Base-by-base conservation (phyloP, 2,329 filamentous ascomycete genomes). In the Metarhizium anisopliae region DNA sequence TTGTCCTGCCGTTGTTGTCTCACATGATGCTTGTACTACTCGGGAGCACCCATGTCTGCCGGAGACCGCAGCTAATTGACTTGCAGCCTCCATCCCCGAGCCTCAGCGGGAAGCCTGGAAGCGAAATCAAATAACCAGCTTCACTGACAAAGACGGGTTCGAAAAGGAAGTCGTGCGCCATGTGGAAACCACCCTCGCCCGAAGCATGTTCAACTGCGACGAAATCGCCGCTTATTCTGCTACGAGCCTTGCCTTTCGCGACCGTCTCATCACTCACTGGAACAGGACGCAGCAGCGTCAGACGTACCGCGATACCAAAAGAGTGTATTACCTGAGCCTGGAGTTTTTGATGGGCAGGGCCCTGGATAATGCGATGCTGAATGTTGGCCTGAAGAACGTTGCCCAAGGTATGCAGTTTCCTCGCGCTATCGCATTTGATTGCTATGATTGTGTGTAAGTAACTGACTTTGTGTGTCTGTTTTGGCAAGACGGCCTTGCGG, bases 321-420 rank as follows among this genome's bases (percentile, higher is more conserved):
- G 94, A 59, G 83, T 99, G 63, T 99, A 99, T 77, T 99, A 99
- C 70, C 82, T 99, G 58, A 96, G 92, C 63, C 83, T 99, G 57
- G 94, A 99, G 74, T 99, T 99, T 67, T 76, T 99, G 66, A 99
- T 99, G 94, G 94, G 94, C 47, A 82, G 94, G 68, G 89, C 94
- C 50, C 77, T 99, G 60, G 94, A 99, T 78, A 99, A 99, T 82
- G 93, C 94, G 60, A 96, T 99, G 90, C 82, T 99, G 62, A 99
- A 99, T 70, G 84, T 96, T 55, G 89, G 89, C 29, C 79, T 90
- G 70, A 99, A 97, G 74, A 83, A 91, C 64, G 77, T 86, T 58
- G 93, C 94, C 53, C 86, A 84, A 73, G 81, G 91, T 94, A 72
- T 63, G 81, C 35, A 3, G 32, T 30, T 6, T 50, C 29, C 6